These are phyloP conservation scores for Dovyalis caffra DNA, from an alignment of 345 rosid species.

Conservation along the genomic window DNA sequence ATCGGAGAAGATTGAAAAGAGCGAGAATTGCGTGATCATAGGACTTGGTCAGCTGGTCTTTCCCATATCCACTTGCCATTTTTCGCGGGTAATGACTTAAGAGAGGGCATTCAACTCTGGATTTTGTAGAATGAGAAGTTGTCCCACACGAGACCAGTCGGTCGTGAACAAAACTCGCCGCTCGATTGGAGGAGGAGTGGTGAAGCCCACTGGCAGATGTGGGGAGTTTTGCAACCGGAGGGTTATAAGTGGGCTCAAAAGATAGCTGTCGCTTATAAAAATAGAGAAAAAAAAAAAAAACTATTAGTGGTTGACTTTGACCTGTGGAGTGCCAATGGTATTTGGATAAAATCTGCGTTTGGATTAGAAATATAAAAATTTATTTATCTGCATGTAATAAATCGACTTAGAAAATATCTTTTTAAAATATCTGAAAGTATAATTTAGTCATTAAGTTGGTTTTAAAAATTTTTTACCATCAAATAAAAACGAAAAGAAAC, in stretches of 20 bases:
- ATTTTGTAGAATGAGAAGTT: not conserved
- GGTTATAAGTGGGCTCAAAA: not conserved
- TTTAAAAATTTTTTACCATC: too few relatives aligned
- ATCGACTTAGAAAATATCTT: too few relatives aligned
- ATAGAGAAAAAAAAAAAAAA: not conserved
- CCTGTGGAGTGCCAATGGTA: too few relatives aligned
- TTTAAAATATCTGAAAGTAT: too few relatives aligned
- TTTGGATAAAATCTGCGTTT: too few relatives aligned
- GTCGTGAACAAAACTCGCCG: not conserved
- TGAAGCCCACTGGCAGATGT: not conserved
- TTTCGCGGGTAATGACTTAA: constrained; percentile 9
- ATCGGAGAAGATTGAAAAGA: not conserved
- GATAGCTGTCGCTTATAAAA: too few relatives aligned
- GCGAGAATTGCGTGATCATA: constrained; percentile 7
- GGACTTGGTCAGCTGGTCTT: not conserved
- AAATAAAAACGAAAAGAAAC: too few relatives aligned
- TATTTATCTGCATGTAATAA: too few relatives aligned
- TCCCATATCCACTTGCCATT: not conserved
- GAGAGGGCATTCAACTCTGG: not conserved
- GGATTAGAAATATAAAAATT: too few relatives aligned
- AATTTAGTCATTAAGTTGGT: too few relatives aligned
- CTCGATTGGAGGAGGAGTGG: not conserved
- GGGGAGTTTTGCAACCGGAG: too few relatives aligned
- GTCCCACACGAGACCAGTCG: not conserved
- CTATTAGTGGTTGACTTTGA: not conserved